Base-by-base conservation (phyloP, 2,329 filamentous ascomycete species). In the Phyllosticta citriasiana region DNA sequence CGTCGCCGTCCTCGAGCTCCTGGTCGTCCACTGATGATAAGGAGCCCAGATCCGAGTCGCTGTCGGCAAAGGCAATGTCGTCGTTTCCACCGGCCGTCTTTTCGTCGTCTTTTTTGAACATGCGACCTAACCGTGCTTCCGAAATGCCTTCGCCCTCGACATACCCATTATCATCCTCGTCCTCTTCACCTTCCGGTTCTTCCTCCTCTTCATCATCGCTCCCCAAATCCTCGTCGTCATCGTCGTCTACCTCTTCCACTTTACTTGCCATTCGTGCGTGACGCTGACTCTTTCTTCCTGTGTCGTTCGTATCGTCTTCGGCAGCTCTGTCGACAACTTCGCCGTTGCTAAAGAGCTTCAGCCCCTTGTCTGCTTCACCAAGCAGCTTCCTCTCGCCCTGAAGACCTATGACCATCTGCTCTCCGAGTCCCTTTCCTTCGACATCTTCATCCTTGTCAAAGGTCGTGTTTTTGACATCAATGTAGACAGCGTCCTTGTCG, bases 401-500 rank as follows among this genome's bases (percentile, higher is more conserved):
- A 4, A 99, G 79, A 25, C 87, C 88, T 51, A 99, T 86, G 65
- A 99, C 94, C 74, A 99, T 84, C 74, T 97, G 91, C 73, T 99
- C 94, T 51, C 94, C 94, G 59, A 97, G 82, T n/a, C 94, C 94
- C 54, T 90, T 85, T 67, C 96, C 89, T 30, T 82, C 82, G 10
- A 27, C 24, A 4, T 82, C 82, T 1, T 76, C 82, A 10, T 89
- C 85, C 2, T 76, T 75, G 64, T 85, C 78, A 66, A 99, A 97
- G 3, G 84, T 95, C 27, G 81, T 79, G 14, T 83, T 84, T 71
- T 86, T 88, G 53, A 88, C 76, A 68, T 88, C 84, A 64, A 88
- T 97, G 78, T 96, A 99, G 47, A 99, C 92, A 7, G 93, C 92
- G 75, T 99, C 94, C 64, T 96, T 96, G 67, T 99, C 94, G 57